Percentiles rank a stretch among this genome's conserved stretches.
phyloP scores from a whole-genome alignment of 805 yeast species.

The Saccharomycopsis oosterbeekiorum region DNA sequence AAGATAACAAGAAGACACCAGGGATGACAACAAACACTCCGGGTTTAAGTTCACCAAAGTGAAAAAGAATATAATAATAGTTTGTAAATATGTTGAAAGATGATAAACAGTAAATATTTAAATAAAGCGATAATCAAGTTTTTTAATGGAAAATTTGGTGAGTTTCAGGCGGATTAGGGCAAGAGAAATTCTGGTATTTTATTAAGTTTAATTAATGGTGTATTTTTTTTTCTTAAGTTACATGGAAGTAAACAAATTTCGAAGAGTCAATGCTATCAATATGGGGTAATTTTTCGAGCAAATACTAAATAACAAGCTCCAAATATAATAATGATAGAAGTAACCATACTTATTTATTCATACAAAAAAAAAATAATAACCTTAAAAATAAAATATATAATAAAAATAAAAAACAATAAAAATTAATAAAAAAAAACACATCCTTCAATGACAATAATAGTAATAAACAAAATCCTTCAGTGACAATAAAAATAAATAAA shows the following conservation, averaged over 20 bases:
- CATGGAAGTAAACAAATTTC: no score
- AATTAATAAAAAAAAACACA: no score
- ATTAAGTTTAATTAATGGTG: no score
- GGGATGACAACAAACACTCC: not conserved
- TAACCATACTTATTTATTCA: not conserved
- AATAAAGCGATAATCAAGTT: not conserved
- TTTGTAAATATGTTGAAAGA: not conserved
- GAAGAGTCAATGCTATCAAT: no score
- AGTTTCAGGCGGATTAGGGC: not conserved
- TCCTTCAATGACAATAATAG: not conserved
- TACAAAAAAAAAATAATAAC: not conserved
- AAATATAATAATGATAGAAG: not conserved
- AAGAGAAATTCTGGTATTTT: no score
- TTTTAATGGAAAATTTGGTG: not conserved
- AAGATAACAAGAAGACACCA: constrained; percentile 30
- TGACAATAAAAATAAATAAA: no score
- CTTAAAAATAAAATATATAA: not conserved
- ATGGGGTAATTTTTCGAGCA: no score
- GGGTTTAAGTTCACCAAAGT: not conserved
- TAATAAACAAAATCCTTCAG: not conserved
- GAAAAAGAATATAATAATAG: not conserved
- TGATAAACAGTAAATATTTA: not conserved
- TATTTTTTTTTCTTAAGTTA: no score
- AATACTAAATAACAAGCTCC: no score
- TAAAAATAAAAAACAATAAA: not conserved